Base-by-base conservation (phyloP, 768 basidiomycete species). In the Termitomyces sp. region DNA sequence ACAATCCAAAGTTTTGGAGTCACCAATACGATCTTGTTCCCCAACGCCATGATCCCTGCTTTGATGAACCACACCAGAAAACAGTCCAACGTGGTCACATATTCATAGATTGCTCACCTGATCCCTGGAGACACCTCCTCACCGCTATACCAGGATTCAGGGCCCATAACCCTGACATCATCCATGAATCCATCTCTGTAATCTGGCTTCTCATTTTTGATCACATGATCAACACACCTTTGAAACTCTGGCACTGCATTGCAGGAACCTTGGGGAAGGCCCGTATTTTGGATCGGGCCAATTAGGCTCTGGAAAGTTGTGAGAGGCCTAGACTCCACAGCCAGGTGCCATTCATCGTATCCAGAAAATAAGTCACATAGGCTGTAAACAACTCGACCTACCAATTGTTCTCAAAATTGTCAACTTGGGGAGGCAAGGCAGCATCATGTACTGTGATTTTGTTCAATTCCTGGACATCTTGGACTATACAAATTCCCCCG, bases 21-120 rank as follows among this genome's bases (percentile, higher is more conserved):
- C 7, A 6, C 35, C 7, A 35, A 6, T 7, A 35, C 35, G 1
- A 35, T 8, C 35, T 35, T 35, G 1, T 8, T 11, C 35, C 35
- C 75, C 1, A 74, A 76, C 0, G 70, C 70, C 0, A 75, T 77
- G 1, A 72, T 63, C 0, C 76, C 73, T 0, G 73, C 69, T 3
- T 51, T 55, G 6, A 66, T 64, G 5, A 76, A 59, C 0, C 68
- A 51, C 0, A 38, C 62, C 0, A 76, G 46, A 39, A 74, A 63
- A 0, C 65, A 60, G 55, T 75, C 67, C 0, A 77, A 55, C 68
- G 75, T 24, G 62, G 52, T 38, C 28, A 4, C 28, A 28, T 28
- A 28, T 4, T 28, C 4, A 4, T 28, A 28, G 4, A 28, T 28
- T 28, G 72, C 55, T 22, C 52, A 70, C 70, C 51, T 74, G 71